A percentile compares a stretch with the other conserved stretches of the same genome.
Conservation (phyloP, 2,329 filamentous ascomycete genomes). For the Xenoacremonium recifei region DNA sequence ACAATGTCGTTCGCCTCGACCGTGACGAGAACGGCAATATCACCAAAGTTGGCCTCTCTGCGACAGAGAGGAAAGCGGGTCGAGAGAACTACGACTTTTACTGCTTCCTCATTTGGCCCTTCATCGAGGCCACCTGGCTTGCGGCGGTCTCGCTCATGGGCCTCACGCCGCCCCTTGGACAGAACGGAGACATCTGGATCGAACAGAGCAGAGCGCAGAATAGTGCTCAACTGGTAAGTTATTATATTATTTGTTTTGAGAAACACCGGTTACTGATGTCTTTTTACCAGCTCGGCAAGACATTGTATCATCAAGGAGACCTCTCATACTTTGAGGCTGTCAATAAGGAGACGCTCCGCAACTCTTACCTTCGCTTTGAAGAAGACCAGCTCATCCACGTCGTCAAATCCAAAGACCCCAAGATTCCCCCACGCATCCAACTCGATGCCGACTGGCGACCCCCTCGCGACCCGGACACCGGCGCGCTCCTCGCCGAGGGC, state of each 20-base stretch:
- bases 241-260: not conserved
- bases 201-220: constrained; percentile 76
- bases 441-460: constrained; percentile 76
- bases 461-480: constrained; percentile 59
- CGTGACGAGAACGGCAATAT: constrained; percentile 56
- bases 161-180: constrained; percentile 66
- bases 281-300: constrained; percentile 74
- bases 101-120: constrained; percentile 98
- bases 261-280: not conserved
- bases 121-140: constrained; percentile 92
- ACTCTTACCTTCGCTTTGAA: constrained; percentile 83
- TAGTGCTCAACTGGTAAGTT: constrained; percentile 71
- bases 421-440: constrained; percentile 60
- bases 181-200: constrained; percentile 72
- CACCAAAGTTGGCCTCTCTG: constrained; percentile 70
- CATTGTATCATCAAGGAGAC: constrained; percentile 95
- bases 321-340: constrained; percentile 97
- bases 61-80: constrained; percentile 72
- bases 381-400: constrained; percentile 86
- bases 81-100: constrained; percentile 98
- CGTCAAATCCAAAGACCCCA: constrained; percentile 65
- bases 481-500: constrained; percentile 65
- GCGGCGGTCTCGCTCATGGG: constrained; percentile 86
- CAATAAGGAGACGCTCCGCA: constrained; percentile 96
- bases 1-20: constrained; percentile 71